Evolutionary conservation across 257 asterid genomes (phyloP).

Genomic region (Petunia axillaris): DNA sequence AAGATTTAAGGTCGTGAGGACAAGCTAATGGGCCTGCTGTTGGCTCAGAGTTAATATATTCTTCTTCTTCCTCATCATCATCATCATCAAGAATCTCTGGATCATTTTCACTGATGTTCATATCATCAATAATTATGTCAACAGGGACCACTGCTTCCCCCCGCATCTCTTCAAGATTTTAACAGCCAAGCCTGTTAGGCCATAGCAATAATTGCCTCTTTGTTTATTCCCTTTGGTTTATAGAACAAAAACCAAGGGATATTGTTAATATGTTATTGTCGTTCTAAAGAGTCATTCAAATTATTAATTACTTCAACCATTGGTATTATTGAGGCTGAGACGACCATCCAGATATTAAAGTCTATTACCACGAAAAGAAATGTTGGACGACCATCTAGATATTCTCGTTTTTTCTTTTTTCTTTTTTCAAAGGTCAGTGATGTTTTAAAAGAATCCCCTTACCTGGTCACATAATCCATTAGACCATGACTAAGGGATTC

Average conservation of each 20-base stretch:
- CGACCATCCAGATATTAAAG: background rate
- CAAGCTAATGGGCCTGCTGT: background rate
- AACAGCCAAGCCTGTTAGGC: background rate
- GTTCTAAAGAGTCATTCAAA: background rate
- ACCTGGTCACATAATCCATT: too few relatives aligned
- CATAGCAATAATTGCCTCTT: background rate
- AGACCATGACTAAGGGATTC: too few relatives aligned
- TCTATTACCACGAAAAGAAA: background rate
- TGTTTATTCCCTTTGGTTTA: background rate
- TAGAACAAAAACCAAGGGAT: constrained; percentile 13
- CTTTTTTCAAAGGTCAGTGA: background rate
- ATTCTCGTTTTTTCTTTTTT: background rate
- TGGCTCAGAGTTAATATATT: constrained; percentile 18
- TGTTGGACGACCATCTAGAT: background rate
- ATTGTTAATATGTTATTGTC: background rate
- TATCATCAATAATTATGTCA: background rate
- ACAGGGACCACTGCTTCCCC: constrained; percentile 23
- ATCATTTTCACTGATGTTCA: constrained; percentile 7
- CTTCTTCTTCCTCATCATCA: constrained; percentile 20
- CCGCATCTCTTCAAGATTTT: constrained; percentile 13
- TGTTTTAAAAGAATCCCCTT: background rate
- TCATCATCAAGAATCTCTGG: background rate
- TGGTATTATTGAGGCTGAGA: background rate
- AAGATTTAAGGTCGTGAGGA: constrained; percentile 25
- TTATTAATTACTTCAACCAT: background rate